These are phyloP conservation scores for Penicillium sp. DNA, from an alignment of 2,329 filamentous ascomycete genomes.

Conservation along the genomic window DNA sequence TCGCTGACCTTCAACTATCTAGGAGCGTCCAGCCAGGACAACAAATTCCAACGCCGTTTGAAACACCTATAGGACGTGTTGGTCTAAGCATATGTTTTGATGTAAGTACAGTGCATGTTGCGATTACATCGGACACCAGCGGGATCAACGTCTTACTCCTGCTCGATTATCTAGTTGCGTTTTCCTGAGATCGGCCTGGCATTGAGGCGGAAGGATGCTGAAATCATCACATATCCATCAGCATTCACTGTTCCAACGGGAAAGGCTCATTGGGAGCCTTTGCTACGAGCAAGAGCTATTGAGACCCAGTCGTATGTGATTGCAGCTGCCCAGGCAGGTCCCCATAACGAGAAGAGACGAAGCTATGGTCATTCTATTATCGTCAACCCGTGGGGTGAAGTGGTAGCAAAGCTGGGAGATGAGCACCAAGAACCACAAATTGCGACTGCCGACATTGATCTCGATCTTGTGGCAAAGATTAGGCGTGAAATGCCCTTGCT, in stretches of 20 bases:
- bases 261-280: conserved; percentile 76
- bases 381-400: conserved; percentile 79
- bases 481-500: conserved; percentile 57
- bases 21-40: conserved; percentile 65
- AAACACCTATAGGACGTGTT: conserved; percentile 69
- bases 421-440: conserved; percentile 45
- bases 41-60: conserved; percentile 65
- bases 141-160: background rate
- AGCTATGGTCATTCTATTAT: conserved; percentile 88
- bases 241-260: conserved; percentile 89
- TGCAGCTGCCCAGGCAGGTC: conserved; percentile 77
- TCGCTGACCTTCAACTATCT: background rate
- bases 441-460: conserved; percentile 53
- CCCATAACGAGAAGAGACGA: conserved; percentile 69
- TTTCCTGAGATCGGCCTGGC: conserved; percentile 73
- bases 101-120: conserved; percentile 33
- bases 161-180: conserved; percentile 52
- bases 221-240: conserved; percentile 81
- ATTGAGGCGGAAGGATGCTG: conserved; percentile 63
- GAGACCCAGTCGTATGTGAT: conserved; percentile 87
- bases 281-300: conserved; percentile 77
- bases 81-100: conserved; percentile 89
- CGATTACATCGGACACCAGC: background rate
- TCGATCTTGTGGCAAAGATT: conserved; percentile 50
- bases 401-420: conserved; percentile 63